These are phyloP conservation scores for Rhynchospora pubera DNA, from an alignment of 176 grass and related monocot species.

Conservation along the genomic window DNA sequence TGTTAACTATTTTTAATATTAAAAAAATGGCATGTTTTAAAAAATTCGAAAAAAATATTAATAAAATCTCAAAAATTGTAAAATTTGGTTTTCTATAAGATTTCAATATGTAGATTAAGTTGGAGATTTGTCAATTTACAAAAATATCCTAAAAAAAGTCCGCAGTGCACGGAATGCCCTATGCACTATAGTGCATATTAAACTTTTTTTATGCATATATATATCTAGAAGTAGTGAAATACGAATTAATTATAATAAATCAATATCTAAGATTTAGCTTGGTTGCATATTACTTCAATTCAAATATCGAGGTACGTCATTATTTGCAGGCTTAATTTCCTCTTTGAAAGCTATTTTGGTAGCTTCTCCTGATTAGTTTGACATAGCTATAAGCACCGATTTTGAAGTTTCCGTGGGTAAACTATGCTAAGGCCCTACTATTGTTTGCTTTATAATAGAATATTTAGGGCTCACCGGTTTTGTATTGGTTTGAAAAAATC, in stretches of 20 bases:
- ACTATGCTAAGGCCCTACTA: not conserved
- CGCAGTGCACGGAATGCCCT: too few species aligned
- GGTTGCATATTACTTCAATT: not conserved
- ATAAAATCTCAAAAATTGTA: too few species aligned
- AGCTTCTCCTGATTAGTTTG: conserved; percentile 4
- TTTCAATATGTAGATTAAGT: too few species aligned
- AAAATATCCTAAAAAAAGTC: too few species aligned
- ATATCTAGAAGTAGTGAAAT: not conserved
- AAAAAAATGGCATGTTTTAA: too few species aligned
- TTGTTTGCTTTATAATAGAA: not conserved
- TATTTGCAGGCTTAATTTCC: not conserved
- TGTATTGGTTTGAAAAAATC: not conserved
- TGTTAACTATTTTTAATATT: too few species aligned
- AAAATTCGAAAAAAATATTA: too few species aligned
- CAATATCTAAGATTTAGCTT: not conserved
- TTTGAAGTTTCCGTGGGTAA: not conserved
- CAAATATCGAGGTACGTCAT: not conserved
- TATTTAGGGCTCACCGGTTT: not conserved
- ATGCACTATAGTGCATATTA: too few species aligned
- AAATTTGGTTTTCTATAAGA: too few species aligned
- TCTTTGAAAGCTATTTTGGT: conserved; percentile 13
- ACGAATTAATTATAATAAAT: not conserved
- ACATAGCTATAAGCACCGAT: not conserved
- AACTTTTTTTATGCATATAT: too few species aligned
- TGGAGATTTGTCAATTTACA: too few species aligned